A percentile compares a stretch with the other conserved stretches of the same genome.
phyloP scores from a whole-genome alignment of 352 stramenopile genomes.

The Phytophthora meadii region DNA sequence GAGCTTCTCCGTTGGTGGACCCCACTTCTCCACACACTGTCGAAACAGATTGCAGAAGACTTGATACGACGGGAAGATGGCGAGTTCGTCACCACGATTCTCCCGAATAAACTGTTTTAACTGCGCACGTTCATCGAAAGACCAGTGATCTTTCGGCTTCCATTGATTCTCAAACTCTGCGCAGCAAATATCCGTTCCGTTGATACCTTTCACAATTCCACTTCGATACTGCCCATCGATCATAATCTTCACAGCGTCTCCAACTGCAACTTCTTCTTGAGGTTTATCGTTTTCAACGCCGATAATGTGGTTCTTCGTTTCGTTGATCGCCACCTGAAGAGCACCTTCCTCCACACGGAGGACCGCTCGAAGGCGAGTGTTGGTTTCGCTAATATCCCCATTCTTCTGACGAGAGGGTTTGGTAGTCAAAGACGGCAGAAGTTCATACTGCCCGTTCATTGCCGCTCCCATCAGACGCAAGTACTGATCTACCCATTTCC shows the following conservation, averaged over 20 bases:
- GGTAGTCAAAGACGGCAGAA: constrained; percentile 2
- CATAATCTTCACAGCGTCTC: constrained; percentile 24
- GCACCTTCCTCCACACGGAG: constrained; percentile 35
- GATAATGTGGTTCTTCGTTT: constrained; percentile 13
- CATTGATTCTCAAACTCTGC: neutral
- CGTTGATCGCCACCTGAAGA: constrained; percentile 31
- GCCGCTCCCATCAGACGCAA: constrained; percentile 43
- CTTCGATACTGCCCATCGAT: constrained; percentile 15
- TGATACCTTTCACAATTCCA: constrained; percentile 15
- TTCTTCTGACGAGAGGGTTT: neutral
- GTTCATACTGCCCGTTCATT: constrained; percentile 45
- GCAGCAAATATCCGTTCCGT: constrained; percentile 8
- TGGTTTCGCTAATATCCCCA: neutral
- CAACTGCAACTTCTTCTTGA: constrained; percentile 25
- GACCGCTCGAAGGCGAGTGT: constrained; percentile 35
- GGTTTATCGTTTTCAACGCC: neutral
- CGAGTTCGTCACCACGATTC: constrained; percentile 44
- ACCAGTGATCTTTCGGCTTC: neutral
- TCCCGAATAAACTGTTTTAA: constrained; percentile 38
- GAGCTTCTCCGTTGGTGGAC: constrained; percentile 36
- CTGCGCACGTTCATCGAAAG: constrained; percentile 16
- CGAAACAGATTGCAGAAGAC: constrained; percentile 55
- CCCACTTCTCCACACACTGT: constrained; percentile 49
- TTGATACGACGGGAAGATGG: constrained; percentile 49
- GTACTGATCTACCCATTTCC: constrained; percentile 40